Percentiles rank a stretch among this genome's conserved stretches.
Conservation (phyloP, 129 eudicot genomes). For the Saposhnikovia divaricata region DNA sequence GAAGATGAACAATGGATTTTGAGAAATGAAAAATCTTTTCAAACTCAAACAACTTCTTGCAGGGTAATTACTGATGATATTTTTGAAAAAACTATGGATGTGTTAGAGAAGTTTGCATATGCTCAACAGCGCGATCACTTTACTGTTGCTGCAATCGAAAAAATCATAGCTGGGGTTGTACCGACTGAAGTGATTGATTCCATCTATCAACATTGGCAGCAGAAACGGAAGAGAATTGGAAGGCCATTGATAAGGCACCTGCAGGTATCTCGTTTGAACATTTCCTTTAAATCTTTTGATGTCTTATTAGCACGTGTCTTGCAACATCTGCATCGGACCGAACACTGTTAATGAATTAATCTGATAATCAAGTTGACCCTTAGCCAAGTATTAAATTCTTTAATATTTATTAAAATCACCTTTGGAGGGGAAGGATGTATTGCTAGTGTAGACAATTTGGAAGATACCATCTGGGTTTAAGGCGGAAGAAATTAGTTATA, state of each 20-base stretch:
- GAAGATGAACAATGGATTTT: constrained; percentile 78
- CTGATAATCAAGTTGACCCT: no score
- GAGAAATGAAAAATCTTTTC: constrained; percentile 15
- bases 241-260: constrained; percentile 80
- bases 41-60: constrained; percentile 18
- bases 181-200: constrained; percentile 42
- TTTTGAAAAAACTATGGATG: constrained; percentile 76
- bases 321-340: no score
- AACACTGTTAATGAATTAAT: no score
- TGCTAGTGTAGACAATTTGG: no score
- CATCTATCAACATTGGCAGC: constrained; percentile 70
- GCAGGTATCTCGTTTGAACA: constrained; percentile 40
- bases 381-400: no score
- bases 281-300: neutral
- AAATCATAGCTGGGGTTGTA: constrained; percentile 36
- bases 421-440: no score
- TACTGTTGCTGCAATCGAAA: constrained; percentile 51
- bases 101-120: constrained; percentile 73
- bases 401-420: no score
- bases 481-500: no score
- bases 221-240: constrained; percentile 63
- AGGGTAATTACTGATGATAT: constrained; percentile 46
- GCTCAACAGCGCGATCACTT: constrained; percentile 54
- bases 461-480: no score
- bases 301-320: no score